Evolutionary conservation across 202 grass and related monocot species (phyloP), one percentile per base, ranked within the genome.

Genomic region (Eragrostis tef): DNA sequence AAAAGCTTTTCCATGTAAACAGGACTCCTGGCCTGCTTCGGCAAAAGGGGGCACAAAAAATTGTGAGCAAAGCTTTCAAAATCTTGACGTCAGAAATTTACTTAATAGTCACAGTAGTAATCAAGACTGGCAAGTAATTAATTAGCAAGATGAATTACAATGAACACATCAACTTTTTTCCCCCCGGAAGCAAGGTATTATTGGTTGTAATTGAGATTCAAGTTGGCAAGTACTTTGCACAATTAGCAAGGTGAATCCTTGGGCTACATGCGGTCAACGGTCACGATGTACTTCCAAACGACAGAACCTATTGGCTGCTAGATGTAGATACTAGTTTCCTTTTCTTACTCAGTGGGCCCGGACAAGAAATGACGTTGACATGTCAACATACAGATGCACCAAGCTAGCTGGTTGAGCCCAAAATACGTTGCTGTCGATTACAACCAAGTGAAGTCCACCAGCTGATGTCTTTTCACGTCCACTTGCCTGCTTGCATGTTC

Each of bases 381-480:
- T 24, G 20, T 59, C 34, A 60, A 71, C 65, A n/a, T 70, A 57
- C 49, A 22, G 11, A 44, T 58, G 71, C 81, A 29, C 41, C 47
- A 19, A 77, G 61, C 25, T 51, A 26, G n/a, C n/a, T n/a, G 71
- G n/a, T n/a, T 61, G 56, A 47, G 44, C 13, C 9, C 51, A 34
- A 36, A 42, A 16, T 62, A 46, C 27, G 13, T 0, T 54, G 56
- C 14, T n/a, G 57, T 43, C 47, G 9, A 75, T 41, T n/a, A n/a
- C n/a, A n/a, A n/a, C 36, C 70, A 54, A 44, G 53, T 64, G 39
- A 34, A 73, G 36, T 79, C 67, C 75, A 79, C 74, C 64, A 41
- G 22, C 64, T 56, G 64, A 36, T 25, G 11, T 73, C 29, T 31
- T 29, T 34, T 48, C 21, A 7, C 5, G 39, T 36, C 63, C 82